A percentile compares a stretch with the other conserved stretches of the same genome.
phyloP scores from a whole-genome alignment of 2,329 filamentous ascomycete species.

The Aquanectria penicillioides region DNA sequence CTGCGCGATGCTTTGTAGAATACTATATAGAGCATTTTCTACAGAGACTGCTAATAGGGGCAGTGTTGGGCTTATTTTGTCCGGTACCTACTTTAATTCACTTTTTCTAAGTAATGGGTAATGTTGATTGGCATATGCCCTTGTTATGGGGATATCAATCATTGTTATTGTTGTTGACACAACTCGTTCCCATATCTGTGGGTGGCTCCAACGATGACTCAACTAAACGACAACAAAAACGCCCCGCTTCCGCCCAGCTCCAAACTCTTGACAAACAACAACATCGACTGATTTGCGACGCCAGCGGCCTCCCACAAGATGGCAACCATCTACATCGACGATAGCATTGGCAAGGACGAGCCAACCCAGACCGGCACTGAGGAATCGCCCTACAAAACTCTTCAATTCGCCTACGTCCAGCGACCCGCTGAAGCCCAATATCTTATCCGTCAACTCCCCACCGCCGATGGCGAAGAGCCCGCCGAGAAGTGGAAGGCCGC shows the following conservation, averaged over 20 bases:
- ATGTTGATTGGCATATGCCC: no score
- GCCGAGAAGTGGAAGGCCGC: slow-evolving; percentile 42
- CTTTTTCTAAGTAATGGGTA: no score
- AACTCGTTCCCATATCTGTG: no score
- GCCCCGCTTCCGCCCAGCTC: slow-evolving; percentile 1
- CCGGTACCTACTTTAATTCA: no score
- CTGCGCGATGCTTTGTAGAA: no score
- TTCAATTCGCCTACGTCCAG: slow-evolving; percentile 77
- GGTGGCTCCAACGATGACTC: slow-evolving; percentile 2
- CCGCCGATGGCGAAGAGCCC: slow-evolving; percentile 56
- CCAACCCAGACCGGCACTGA: slow-evolving; percentile 74
- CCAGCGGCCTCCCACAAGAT: slow-evolving; percentile 40
- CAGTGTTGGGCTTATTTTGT: no score
- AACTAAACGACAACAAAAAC: slow-evolving; percentile 7
- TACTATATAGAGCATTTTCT: no score
- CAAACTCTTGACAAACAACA: slow-evolving; percentile 8
- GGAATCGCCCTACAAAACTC: slow-evolving; percentile 81
- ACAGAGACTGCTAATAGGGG: no score
- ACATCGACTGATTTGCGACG: background rate
- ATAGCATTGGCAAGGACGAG: slow-evolving; percentile 80
- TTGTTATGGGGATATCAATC: no score
- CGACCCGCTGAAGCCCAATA: slow-evolving; percentile 44
- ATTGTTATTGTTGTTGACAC: no score
- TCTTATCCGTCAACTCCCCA: slow-evolving; percentile 62
- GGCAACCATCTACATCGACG: slow-evolving; percentile 67